Base-by-base conservation (phyloP, 768 basidiomycete genomes). In the Amanita phalloides region DNA sequence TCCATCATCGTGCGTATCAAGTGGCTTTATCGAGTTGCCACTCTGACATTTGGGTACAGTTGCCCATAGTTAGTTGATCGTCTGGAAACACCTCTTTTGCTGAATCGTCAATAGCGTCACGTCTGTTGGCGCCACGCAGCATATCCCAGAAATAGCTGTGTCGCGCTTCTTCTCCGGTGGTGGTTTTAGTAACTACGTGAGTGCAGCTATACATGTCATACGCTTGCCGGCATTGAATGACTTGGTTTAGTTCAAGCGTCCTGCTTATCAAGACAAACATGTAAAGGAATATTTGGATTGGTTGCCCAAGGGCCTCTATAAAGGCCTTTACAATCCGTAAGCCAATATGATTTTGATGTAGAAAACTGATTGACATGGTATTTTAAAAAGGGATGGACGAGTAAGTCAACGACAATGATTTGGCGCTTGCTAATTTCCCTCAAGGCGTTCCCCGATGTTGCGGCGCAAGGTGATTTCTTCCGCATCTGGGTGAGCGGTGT, bases 131-230 rank as follows among this genome's bases (percentile, higher is more conserved):
- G 84, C 75, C 6, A 85, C 84, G 9, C 55, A 58, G 0, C 61
- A 61, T 38, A 54, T 66, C 41, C 84, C 82, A 0, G 84, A 87
- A 62, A 68, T 67, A 3, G 79, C 77, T 0, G 74, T 71, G 0
- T 60, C 49, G 14, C 57, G 65, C 30, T 70, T 68, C 57, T 82
- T 83, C 66, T 85, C 83, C 26, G 82, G 84, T 4, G 84, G 85
- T 14, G 84, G 86, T 14, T 89, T 87, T 68, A 84, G 82, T 61
- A 71, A 82, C 55, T 77, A 77, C 50, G 82, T 84, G 30, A 56
- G 71, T 46, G 11, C 3, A n/a, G 35, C 33, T 8, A n/a, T 17
- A 11, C 33, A 20, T 9, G 11, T 11, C n/a, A 9, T 17, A 2
- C 6, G 5, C 17, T 41, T 25, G 2, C 17, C 17, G 25, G 10